Evolutionary conservation across 805 yeast genomes (phyloP), one percentile per base, ranked within the genome.

Genomic region (Hanseniaspora pseudoguilliermondii): DNA sequence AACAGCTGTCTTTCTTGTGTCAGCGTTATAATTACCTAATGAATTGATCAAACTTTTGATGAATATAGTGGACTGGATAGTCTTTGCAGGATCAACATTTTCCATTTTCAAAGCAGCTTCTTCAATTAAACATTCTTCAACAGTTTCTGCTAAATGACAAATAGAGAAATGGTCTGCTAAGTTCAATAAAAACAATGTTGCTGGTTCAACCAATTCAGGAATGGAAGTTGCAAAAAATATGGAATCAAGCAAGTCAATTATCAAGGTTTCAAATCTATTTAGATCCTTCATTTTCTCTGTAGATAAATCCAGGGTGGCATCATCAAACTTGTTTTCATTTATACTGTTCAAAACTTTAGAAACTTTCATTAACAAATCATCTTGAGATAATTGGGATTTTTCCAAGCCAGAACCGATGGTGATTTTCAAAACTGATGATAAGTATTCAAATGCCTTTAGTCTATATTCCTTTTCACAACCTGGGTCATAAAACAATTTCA

Each of bases 91-190:
- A 68, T 89, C 96, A 57, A 84, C 80, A 59, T 87, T 88, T 55
- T 79, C 78, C 27, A 89, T 82, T 11, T 83, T 78, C 65, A 91
- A 91, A 13, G 82, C 76, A 29, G 90, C 73, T 61, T 80, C 79
- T 65, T 80, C 75, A 68, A 81, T 82, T 54, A 85, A 71, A 59
- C 83, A 82, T 50, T 84, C 86, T 18, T 81, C 71, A 47, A 88
- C 75, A 0, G 86, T 82, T 42, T 83, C 82, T 18, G 89, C 86
- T 47, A 90, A 75, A 60, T 89, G 86, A 9, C 88, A 71, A 57
- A 93, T 71, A 10, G 89, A 82, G 59, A 86, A 82, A 66, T 93
- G 97, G 55, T 81, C 83, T 29, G 91, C 78, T 8, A 91, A 66
- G 50, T 86, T 81, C 49, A 76, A 75, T 32, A 89, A 75, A 54